These are phyloP conservation scores for Porodaedalea pini DNA, from an alignment of 1,284 basidiomycete genomes.

Conservation along the genomic window DNA sequence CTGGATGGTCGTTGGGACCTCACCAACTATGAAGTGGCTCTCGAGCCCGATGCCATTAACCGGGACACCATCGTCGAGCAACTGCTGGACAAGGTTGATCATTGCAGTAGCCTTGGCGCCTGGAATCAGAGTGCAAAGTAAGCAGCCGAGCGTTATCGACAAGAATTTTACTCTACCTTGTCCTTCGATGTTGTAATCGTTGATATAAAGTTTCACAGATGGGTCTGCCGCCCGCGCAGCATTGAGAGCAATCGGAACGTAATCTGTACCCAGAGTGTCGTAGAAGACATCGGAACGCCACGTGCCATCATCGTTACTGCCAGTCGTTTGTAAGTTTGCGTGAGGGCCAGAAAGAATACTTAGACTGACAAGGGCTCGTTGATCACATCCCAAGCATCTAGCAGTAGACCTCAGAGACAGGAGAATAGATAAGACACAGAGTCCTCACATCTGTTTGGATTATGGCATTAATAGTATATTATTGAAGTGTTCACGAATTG, in stretches of 20 bases:
- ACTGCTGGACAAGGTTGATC: conserved; percentile 41
- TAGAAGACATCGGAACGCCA: conserved; percentile 34
- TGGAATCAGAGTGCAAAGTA: background rate
- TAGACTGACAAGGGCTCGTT: conserved; percentile 22
- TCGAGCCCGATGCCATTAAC: conserved; percentile 50
- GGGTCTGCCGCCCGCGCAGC: conserved; percentile 36
- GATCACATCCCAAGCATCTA: conserved; percentile 24
- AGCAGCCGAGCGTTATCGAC: background rate
- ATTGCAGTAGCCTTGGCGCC: conserved; percentile 45
- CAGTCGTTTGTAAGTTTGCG: background rate
- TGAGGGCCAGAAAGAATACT: background rate
- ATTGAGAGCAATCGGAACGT: conserved; percentile 35
- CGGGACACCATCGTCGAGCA: conserved; percentile 40
- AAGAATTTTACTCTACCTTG: conserved; percentile 17
- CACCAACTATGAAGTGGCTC: conserved; percentile 49
- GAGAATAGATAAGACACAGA: background rate
- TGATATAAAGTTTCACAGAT: conserved; percentile 34
- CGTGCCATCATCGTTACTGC: conserved; percentile 35
- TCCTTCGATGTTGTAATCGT: conserved; percentile 36
- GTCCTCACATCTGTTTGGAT: background rate
- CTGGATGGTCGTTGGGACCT: conserved; percentile 37
- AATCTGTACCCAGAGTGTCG: conserved; percentile 34
- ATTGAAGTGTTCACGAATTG: background rate
- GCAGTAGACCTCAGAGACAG: background rate
- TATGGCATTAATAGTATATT: background rate